Base-by-base conservation (phyloP, 768 basidiomycete species). In the Boletellus ananiceps region DNA sequence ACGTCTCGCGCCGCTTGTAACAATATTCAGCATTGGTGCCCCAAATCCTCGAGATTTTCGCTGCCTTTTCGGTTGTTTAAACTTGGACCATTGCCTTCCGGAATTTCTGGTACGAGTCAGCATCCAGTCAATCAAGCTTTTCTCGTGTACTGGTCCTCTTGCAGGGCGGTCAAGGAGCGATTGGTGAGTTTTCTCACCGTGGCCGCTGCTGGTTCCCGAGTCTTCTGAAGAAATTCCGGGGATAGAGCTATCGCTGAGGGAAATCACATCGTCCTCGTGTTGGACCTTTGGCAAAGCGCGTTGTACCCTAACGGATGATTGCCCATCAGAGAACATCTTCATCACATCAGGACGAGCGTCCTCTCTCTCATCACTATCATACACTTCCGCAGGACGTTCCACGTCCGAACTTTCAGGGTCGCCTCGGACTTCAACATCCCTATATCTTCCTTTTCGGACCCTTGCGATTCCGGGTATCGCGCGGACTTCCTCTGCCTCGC, bases 111-210 rank as follows among this genome's bases (percentile, higher is more conserved):
- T 74, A 40, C 76, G 71, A 13, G 71, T 70, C 41, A 88, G 58
- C 86, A 88, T 88, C 61, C 80, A 81, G 55, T 88, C 83, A 40
- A 88, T 84, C 44, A 85, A 61, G 57, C 72, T 80, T 62, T 60
- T 74, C 63, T 69, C 72, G 47, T 57, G 65, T 21, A 60, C 62
- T 18, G 62, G 60, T 8, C 53, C 58, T 46, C 57, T 63, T 23
- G 33, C 18, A 2, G 51, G 58, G 37, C 45, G 56, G 14, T 66
- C 61, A 25, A 60, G 49, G 29, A 74, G 55, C 50, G 72, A 72
- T 12, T 54, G 68, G 8, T 67, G 73, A 71, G 15, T 64, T 57
- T 37, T 58, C 53, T 60, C 64, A 8, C 65, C 65, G 9, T 69
- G 69, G 15, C 65, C 64, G 16, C 41, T 50, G 12, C 31, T 27